Conservation (phyloP, 2,329 filamentous ascomycete species). For the Colletotrichum sp. region DNA sequence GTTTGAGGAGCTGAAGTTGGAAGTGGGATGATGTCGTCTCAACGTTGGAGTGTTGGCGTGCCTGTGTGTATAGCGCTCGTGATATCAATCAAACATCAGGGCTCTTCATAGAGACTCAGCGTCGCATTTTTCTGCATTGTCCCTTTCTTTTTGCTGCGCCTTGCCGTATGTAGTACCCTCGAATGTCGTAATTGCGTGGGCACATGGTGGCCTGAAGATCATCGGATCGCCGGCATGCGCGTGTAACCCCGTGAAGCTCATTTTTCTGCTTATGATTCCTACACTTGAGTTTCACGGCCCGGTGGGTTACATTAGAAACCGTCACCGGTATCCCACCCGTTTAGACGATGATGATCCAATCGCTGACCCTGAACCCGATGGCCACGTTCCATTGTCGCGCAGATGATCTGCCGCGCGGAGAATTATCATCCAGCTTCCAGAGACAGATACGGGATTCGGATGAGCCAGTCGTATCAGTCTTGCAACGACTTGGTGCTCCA, state of each 20-base stretch:
- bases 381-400: neutral
- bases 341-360: neutral
- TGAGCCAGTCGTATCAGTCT: neutral
- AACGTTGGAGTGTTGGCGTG: neutral
- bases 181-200: neutral
- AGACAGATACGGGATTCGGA: neutral
- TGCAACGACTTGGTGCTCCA: neutral
- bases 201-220: neutral
- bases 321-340: neutral
- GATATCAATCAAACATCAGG: neutral
- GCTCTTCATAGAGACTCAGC: neutral
- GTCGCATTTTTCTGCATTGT: neutral
- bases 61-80: neutral
- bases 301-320: neutral
- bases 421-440: neutral
- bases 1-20: conserved; percentile 39
- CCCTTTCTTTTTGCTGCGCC: neutral
- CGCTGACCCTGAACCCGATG: neutral
- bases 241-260: neutral
- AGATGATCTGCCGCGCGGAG: neutral
- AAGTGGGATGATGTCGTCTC: neutral
- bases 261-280: neutral
- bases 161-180: neutral
- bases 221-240: neutral
- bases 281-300: neutral